phyloP scores from a whole-genome alignment of 495 filamentous ascomycete genomes.

The Talaromyces trachyspermus region DNA sequence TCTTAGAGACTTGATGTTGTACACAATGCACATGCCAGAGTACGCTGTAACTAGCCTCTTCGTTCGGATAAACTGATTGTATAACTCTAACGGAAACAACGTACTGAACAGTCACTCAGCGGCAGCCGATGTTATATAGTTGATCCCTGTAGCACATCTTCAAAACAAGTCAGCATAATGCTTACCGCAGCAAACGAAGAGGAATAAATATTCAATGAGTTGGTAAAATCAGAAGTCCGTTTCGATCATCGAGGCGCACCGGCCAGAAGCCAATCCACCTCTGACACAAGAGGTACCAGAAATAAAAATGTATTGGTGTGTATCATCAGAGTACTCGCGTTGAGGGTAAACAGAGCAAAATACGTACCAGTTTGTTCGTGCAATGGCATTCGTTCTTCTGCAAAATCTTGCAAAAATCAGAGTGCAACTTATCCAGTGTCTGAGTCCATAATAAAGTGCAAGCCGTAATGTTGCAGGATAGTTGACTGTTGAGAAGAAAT shows the following conservation, averaged over 20 bases:
- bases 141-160: constrained; percentile 6
- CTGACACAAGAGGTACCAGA: constrained; percentile 64
- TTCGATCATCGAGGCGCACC: constrained; percentile 50
- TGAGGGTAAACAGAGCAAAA: constrained; percentile 1
- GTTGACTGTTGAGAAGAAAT: too few species aligned
- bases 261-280: constrained; percentile 26
- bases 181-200: constrained; percentile 24
- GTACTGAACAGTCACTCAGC: too few species aligned
- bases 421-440: too few species aligned
- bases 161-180: constrained; percentile 35
- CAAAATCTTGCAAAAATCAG: too few species aligned
- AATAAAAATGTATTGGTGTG: constrained; percentile 38
- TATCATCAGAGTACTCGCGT: constrained; percentile 37
- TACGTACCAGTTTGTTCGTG: constrained; percentile 23
- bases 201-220: background rate
- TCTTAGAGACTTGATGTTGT: too few species aligned
- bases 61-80: too few species aligned
- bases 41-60: too few species aligned
- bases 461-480: too few species aligned
- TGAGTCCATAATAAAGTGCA: too few species aligned
- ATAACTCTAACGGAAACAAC: too few species aligned
- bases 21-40: too few species aligned
- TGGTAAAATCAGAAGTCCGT: constrained; percentile 49
- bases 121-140: too few species aligned
- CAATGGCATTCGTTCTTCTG: background rate